Percentiles rank a stretch among this genome's conserved stretches.
These are phyloP conservation scores for Rauvolfia tetraphylla DNA, from an alignment of 257 asterid genomes.

Conservation along the genomic window DNA sequence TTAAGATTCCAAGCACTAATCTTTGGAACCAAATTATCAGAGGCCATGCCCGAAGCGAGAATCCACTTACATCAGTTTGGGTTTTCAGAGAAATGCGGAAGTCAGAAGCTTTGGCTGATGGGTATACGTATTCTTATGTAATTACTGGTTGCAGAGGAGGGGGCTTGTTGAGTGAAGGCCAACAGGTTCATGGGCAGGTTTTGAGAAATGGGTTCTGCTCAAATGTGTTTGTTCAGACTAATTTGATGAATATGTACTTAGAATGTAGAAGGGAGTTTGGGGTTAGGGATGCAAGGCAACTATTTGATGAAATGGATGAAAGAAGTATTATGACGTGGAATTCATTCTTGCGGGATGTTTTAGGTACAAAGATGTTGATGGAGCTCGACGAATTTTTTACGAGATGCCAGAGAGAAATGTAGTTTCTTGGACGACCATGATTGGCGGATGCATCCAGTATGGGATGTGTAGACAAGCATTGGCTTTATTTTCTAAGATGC, in stretches of 20 bases:
- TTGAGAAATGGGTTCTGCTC: conserved; percentile 49
- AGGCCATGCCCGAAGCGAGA: conserved; percentile 32
- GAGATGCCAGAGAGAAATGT: conserved; percentile 65
- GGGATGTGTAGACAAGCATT: conserved; percentile 64
- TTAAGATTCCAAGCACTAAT: conserved; percentile 45
- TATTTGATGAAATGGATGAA: conserved; percentile 67
- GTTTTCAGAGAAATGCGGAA: conserved; percentile 42
- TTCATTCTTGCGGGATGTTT: conserved; percentile 58
- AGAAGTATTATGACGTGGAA: conserved; percentile 76
- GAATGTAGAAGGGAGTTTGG: conserved; percentile 31
- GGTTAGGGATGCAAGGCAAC: conserved; percentile 32
- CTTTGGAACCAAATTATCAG: conserved; percentile 74
- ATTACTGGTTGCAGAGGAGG: conserved; percentile 56
- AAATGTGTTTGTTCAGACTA: conserved; percentile 53
- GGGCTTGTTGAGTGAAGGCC: conserved; percentile 47
- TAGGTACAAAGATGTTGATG: conserved; percentile 41
- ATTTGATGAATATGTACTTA: conserved; percentile 64
- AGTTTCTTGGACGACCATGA: conserved; percentile 87
- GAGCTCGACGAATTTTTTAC: conserved; percentile 39
- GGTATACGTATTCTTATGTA: conserved; percentile 52
- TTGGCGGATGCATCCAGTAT: conserved; percentile 54
- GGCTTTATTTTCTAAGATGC: conserved; percentile 44
- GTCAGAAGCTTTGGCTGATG: conserved; percentile 51
- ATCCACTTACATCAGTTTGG: conserved; percentile 34
- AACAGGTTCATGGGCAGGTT: conserved; percentile 63